Base-by-base conservation (phyloP, 352 stramenopile genomes). In the Plasmopara viticola region DNA sequence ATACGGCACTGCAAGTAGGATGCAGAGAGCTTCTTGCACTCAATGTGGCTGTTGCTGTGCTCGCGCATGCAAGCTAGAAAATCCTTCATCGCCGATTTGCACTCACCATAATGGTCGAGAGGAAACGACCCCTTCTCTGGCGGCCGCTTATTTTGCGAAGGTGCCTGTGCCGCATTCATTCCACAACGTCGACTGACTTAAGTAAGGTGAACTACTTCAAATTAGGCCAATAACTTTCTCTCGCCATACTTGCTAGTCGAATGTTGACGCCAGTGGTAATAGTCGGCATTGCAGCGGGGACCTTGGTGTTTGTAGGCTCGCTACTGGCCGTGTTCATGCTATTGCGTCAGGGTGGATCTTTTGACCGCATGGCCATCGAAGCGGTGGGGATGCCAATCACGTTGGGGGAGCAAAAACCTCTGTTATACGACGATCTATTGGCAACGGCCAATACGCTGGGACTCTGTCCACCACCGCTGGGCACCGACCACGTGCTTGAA, bases 91-190 rank as follows among this genome's bases (percentile, higher is more conserved):
- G 71, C 69, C 3, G 78, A 67, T 59, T 94, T 95, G 77, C 87
- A 96, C 60, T 95, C 87, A 53, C 83, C 81, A 34, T 93, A 87
- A 65, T 96, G 87, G 60, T 96, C 87, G 42, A 96, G 69, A 29
- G 87, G 87, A 71, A 96, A 96, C 44, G 83, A 89, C 13, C 87
- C 87, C 60, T 95, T 95, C 78, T 95, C 83, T 30, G 87, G 87
- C 52, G 87, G 83, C 35, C 74, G 73, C 66, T 86, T 86, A 56
- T 58, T 70, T 60, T 86, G 74, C 65, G 75, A 66, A 30, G 82
- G 82, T 8, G 82, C 82, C 39, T 81, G 64, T 30, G 86, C 70
- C 40, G 82, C 73, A 67, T 95, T 93, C 85, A 94, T 95, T 37
- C 18, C 37, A 35, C 1, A 35, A 1, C 31, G 10, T 35, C 10